Percentiles rank a stretch among this genome's conserved stretches.
phyloP scores from a whole-genome alignment of 305 asterid genomes.

The Solanum hybrid region DNA sequence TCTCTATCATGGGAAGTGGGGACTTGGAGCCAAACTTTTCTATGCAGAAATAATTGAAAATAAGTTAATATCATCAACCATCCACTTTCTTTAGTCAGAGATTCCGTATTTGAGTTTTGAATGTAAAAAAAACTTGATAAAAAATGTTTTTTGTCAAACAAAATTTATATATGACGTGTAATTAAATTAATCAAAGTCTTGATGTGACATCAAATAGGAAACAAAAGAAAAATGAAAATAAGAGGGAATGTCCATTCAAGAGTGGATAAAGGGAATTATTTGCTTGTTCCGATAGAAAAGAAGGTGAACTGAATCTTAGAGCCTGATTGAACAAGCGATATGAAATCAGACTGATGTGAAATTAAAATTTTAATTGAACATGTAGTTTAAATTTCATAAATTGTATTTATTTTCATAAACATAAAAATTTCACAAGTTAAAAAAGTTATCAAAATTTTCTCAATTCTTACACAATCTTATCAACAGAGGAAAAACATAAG shows the following conservation, averaged over 20 bases:
- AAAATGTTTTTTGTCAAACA: fast-evolving
- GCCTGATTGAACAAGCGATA: fast-evolving
- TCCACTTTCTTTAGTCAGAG: fast-evolving
- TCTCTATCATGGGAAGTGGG: neutral
- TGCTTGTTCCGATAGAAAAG: neutral
- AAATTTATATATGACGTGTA: fast-evolving
- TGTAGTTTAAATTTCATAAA: too few species aligned
- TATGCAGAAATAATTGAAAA: neutral
- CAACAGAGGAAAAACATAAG: fast-evolving
- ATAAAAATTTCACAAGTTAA: too few species aligned
- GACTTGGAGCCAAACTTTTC: neutral
- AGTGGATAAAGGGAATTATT: neutral
- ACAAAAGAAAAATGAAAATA: neutral
- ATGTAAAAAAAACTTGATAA: too few species aligned
- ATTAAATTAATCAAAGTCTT: neutral
- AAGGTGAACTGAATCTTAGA: neutral
- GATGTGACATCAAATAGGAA: neutral
- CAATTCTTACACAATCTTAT: too few species aligned
- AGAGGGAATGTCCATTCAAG: neutral
- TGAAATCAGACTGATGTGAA: too few species aligned
- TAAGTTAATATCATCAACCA: neutral
- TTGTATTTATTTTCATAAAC: too few species aligned
- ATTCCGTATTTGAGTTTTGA: neutral
- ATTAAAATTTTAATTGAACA: too few species aligned
- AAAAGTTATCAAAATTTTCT: too few species aligned